These are phyloP conservation scores for Durotheca rogersii DNA, from an alignment of 495 filamentous ascomycete genomes.

Conservation along the genomic window DNA sequence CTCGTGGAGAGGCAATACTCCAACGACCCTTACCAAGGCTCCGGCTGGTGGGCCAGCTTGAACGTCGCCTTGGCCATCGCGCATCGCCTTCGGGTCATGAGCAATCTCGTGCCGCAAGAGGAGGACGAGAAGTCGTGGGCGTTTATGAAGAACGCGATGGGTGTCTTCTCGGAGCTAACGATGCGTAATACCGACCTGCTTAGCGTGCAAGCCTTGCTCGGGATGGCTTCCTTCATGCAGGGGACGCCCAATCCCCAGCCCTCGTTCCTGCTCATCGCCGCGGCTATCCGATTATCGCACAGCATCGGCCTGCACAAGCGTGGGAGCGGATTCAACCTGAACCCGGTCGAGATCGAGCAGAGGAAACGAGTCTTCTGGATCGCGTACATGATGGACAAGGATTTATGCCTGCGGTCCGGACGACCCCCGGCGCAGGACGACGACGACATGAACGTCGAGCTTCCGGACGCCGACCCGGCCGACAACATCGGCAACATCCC, in stretches of 20 bases:
- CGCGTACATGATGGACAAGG: constrained; percentile 92
- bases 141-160: constrained; percentile 95
- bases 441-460: constrained; percentile 96
- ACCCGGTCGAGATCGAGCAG: constrained; percentile 88
- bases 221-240: constrained; percentile 95
- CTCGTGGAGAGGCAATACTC: constrained; percentile 92
- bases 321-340: constrained; percentile 86
- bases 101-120: constrained; percentile 82
- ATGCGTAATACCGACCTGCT: constrained; percentile 95
- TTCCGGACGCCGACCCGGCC: constrained; percentile 84
- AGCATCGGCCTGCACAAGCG: constrained; percentile 94
- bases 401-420: constrained; percentile 89
- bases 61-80: constrained; percentile 93
- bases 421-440: constrained; percentile 94
- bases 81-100: constrained; percentile 92
- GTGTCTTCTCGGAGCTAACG: constrained; percentile 84
- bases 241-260: constrained; percentile 97
- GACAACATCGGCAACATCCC: constrained; percentile 95
- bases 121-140: constrained; percentile 92
- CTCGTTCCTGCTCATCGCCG: constrained; percentile 88
- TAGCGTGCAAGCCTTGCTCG: constrained; percentile 93
- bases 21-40: constrained; percentile 87
- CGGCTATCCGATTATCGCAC: constrained; percentile 87
- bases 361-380: constrained; percentile 98
- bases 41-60: constrained; percentile 97